Evolutionary conservation across 2,329 filamentous ascomycete genomes (phyloP).

Genomic region (Proliferodiscus dingleyae): DNA sequence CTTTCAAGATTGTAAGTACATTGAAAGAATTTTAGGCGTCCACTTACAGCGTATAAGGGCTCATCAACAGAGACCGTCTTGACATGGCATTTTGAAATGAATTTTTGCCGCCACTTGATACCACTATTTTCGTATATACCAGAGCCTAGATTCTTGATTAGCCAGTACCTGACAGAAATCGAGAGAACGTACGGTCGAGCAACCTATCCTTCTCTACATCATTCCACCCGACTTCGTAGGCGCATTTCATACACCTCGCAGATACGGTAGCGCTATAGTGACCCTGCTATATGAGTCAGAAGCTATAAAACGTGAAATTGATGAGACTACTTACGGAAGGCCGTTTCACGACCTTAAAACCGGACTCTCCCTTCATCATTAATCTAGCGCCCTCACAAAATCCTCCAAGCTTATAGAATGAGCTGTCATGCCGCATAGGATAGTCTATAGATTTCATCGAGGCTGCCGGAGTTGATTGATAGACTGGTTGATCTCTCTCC

Average conservation of each 20-base stretch:
- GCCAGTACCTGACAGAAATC: not conserved
- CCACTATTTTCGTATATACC: slow-evolving; percentile 29
- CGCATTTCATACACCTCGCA: slow-evolving; percentile 28
- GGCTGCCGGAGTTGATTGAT: slow-evolving; percentile 15
- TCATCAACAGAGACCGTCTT: slow-evolving; percentile 25
- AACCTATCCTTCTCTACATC: slow-evolving; percentile 28
- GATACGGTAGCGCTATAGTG: slow-evolving; percentile 27
- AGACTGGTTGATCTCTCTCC: not conserved
- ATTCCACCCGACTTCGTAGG: slow-evolving; percentile 29
- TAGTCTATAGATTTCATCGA: slow-evolving; percentile 25
- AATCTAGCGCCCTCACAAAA: slow-evolving; percentile 29
- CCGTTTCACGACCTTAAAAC: slow-evolving; percentile 28
- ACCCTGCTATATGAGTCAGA: slow-evolving; percentile 22
- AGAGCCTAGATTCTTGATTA: slow-evolving; percentile 14
- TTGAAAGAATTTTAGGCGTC: not conserved
- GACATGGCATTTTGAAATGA: slow-evolving; percentile 30
- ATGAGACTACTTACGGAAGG: slow-evolving; percentile 22
- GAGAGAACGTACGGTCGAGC: slow-evolving; percentile 18
- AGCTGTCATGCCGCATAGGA: slow-evolving; percentile 27
- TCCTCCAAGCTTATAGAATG: slow-evolving; percentile 29
- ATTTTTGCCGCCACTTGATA: slow-evolving; percentile 28
- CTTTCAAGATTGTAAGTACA: slow-evolving; percentile 7
- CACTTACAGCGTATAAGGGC: slow-evolving; percentile 28
- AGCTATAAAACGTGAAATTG: not conserved
- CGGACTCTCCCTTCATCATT: slow-evolving; percentile 25